Percentiles rank a stretch among this genome's conserved stretches.
phyloP scores from a whole-genome alignment of 2,329 filamentous ascomycete genomes.

The Colletotrichum sp. region DNA sequence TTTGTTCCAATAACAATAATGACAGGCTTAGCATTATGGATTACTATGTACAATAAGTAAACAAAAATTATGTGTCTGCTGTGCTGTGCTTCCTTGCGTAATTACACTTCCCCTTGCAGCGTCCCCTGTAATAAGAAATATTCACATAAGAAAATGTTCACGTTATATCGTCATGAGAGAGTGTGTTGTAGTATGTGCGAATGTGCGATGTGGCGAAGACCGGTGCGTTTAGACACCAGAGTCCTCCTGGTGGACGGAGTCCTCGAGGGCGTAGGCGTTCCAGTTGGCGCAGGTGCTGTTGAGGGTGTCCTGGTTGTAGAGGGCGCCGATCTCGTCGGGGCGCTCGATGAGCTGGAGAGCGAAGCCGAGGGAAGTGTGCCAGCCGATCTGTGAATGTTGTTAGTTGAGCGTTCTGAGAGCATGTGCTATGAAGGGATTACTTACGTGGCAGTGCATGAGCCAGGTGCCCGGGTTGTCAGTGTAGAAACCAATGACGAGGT shows the following conservation, averaged over 20 bases:
- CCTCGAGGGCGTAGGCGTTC: conserved; percentile 9
- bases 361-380: conserved; percentile 27
- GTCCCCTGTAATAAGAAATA: background rate
- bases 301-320: conserved; percentile 17
- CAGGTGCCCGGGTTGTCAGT: conserved; percentile 54
- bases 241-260: conserved; percentile 22
- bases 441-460: conserved; percentile 53
- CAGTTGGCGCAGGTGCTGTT: conserved; percentile 20
- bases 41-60: background rate
- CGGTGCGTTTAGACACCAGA: conserved; percentile 22
- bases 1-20: background rate
- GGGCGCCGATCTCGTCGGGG: conserved; percentile 17
- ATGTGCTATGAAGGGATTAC: background rate
- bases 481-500: conserved; percentile 54
- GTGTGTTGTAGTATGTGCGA: background rate
- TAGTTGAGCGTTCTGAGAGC: background rate
- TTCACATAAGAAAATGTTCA: background rate
- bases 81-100: background rate
- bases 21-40: background rate
- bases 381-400: background rate
- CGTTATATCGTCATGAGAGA: background rate
- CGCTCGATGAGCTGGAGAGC: conserved; percentile 28
- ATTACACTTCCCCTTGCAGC: background rate
- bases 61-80: background rate
- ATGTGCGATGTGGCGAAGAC: background rate